Evolutionary conservation across 306 rosid species (phyloP).

Genomic region (Comarum palustre): DNA sequence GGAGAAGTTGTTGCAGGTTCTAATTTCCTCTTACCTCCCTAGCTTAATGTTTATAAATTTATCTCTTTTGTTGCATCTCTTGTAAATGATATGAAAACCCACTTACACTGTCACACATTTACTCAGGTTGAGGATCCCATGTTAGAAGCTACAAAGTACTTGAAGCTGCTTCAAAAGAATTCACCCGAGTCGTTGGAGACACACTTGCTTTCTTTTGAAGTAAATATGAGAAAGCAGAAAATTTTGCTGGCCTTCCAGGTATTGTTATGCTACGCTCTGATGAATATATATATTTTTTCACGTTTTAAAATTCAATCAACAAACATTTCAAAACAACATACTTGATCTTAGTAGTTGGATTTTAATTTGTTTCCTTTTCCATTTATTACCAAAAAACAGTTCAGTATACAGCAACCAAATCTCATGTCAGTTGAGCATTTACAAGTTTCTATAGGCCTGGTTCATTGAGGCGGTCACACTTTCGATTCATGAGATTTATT

Average conservation of each 20-base stretch:
- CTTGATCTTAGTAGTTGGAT: neutral
- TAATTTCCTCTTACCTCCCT: neutral
- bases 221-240: slow-evolving; percentile 73
- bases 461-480: neutral
- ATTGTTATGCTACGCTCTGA: slow-evolving; percentile 11
- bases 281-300: too few relatives aligned
- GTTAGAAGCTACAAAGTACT: slow-evolving; percentile 84
- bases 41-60: neutral
- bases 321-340: neutral
- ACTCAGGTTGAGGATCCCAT: slow-evolving; percentile 80
- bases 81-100: slow-evolving; percentile 20
- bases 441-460: neutral
- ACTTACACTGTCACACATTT: neutral
- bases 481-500: neutral
- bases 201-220: slow-evolving; percentile 86
- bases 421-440: neutral
- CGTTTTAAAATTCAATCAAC: neutral
- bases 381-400: neutral
- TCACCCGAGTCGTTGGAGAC: slow-evolving; percentile 82
- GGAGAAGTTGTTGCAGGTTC: slow-evolving; percentile 88
- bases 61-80: slow-evolving; percentile 13
- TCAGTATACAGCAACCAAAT: neutral
- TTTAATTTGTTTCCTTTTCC: neutral
- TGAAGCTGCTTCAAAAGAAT: slow-evolving; percentile 89
- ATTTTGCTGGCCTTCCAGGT: slow-evolving; percentile 93